Conservation (phyloP, 257 asterid species). For the Gardenia jasminoides region DNA sequence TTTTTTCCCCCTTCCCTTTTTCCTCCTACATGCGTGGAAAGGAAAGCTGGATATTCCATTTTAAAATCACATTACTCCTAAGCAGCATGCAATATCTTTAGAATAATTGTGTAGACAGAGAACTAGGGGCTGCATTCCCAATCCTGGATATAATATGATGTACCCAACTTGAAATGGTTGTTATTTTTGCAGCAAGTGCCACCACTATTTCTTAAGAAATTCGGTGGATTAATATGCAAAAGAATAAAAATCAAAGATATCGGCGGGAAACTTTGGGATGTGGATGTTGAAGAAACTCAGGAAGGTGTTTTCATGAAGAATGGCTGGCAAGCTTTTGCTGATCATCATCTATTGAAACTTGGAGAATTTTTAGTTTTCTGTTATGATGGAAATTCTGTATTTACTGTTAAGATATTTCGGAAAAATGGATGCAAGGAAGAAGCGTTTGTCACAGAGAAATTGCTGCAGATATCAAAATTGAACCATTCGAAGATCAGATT, state of each 20-base stretch:
- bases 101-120: too few relatives aligned
- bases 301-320: slow-evolving; percentile 30
- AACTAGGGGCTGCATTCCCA: too few relatives aligned
- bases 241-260: slow-evolving; percentile 28
- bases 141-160: too few relatives aligned
- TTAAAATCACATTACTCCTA: too few relatives aligned
- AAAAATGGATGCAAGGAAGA: slow-evolving; percentile 37
- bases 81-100: too few relatives aligned
- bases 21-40: too few relatives aligned
- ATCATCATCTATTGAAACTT: slow-evolving; percentile 19
- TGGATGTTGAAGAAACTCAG: slow-evolving; percentile 26
- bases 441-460: not conserved
- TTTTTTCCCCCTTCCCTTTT: too few relatives aligned
- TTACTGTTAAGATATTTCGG: slow-evolving; percentile 32
- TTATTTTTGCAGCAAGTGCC: too few relatives aligned
- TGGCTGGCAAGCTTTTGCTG: slow-evolving; percentile 42
- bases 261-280: slow-evolving; percentile 32
- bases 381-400: slow-evolving; percentile 23
- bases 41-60: too few relatives aligned
- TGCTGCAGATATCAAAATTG: slow-evolving; percentile 6
- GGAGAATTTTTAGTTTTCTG: slow-evolving; percentile 44
- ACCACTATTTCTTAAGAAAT: slow-evolving; percentile 19
- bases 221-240: slow-evolving; percentile 20
- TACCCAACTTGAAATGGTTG: too few relatives aligned
- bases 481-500: slow-evolving; percentile 13